Conservation (phyloP, 495 filamentous ascomycete genomes). For the Penicillium angulare region DNA sequence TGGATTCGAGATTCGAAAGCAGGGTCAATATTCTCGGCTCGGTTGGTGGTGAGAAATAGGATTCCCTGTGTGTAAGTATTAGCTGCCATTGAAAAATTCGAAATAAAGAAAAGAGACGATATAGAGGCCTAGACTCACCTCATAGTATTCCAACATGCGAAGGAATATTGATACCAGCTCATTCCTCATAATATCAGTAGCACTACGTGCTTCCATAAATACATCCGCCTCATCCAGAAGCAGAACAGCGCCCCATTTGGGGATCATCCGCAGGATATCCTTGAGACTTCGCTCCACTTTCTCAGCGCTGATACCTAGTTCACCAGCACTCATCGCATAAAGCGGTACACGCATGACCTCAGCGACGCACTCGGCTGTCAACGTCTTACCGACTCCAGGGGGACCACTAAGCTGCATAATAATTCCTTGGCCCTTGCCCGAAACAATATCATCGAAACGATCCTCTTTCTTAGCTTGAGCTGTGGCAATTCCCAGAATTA, state of each 20-base stretch:
- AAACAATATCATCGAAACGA: slow-evolving; percentile 29
- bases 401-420: slow-evolving; percentile 41
- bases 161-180: slow-evolving; percentile 51
- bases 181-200: slow-evolving; percentile 37
- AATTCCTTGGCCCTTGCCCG: slow-evolving; percentile 35
- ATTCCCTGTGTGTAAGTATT: slow-evolving; percentile 51
- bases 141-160: slow-evolving; percentile 52
- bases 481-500: slow-evolving; percentile 32
- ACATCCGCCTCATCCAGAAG: slow-evolving; percentile 50
- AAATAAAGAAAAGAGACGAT: not conserved
- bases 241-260: slow-evolving; percentile 46
- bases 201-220: slow-evolving; percentile 40
- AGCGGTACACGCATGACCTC: slow-evolving; percentile 30
- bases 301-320: slow-evolving; percentile 50
- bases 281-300: slow-evolving; percentile 51
- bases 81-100: slow-evolving; percentile 1
- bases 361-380: slow-evolving; percentile 40
- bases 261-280: slow-evolving; percentile 47
- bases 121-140: slow-evolving; percentile 24
- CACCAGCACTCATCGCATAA: slow-evolving; percentile 50
- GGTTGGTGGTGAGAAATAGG: slow-evolving; percentile 60
- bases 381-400: slow-evolving; percentile 44
- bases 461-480: slow-evolving; percentile 26
- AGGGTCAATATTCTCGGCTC: slow-evolving; percentile 45
- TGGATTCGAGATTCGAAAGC: slow-evolving; percentile 54